These are phyloP conservation scores for Colletotrichum tabaci DNA, from an alignment of 2,329 filamentous ascomycete genomes.

Conservation along the genomic window DNA sequence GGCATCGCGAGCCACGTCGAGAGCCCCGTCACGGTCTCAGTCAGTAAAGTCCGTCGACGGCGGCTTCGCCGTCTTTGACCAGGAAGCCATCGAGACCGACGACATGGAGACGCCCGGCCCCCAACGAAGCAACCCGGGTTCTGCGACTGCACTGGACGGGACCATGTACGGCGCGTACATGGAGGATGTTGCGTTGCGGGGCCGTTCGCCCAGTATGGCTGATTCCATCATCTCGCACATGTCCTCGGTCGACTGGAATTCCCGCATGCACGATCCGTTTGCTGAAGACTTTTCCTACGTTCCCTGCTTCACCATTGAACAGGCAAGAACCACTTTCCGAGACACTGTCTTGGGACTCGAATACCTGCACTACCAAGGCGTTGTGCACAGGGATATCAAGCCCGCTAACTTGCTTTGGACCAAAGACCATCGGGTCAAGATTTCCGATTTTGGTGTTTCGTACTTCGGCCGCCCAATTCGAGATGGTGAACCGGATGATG, in stretches of 20 bases:
- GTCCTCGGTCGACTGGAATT: constrained; percentile 74
- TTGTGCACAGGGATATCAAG: constrained; percentile 89
- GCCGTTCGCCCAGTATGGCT: constrained; percentile 84
- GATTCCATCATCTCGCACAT: constrained; percentile 82
- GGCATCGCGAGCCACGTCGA: constrained; percentile 59
- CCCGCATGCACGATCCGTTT: constrained; percentile 74
- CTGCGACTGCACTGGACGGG: constrained; percentile 77
- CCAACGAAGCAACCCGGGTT: constrained; percentile 63
- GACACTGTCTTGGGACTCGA: constrained; percentile 95
- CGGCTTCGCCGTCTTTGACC: constrained; percentile 29
- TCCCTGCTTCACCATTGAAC: constrained; percentile 89
- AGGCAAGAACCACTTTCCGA: constrained; percentile 87
- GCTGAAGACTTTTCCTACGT: constrained; percentile 94
- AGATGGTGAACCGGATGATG: constrained; percentile 84
- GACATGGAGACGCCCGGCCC: constrained; percentile 69
- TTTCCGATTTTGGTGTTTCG: constrained; percentile 98
- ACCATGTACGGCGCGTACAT: constrained; percentile 82
- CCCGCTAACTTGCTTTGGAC: constrained; percentile 93
- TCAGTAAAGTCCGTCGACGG: constrained; percentile 60
- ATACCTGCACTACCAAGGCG: constrained; percentile 90
- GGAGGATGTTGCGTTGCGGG: constrained; percentile 70
- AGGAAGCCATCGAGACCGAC: constrained; percentile 54
- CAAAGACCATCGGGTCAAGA: constrained; percentile 89
- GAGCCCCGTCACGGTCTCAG: constrained; percentile 62
- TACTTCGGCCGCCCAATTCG: constrained; percentile 92